Base-by-base conservation (phyloP, 2,329 filamentous ascomycete species). In the Phyllachora maydis region DNA sequence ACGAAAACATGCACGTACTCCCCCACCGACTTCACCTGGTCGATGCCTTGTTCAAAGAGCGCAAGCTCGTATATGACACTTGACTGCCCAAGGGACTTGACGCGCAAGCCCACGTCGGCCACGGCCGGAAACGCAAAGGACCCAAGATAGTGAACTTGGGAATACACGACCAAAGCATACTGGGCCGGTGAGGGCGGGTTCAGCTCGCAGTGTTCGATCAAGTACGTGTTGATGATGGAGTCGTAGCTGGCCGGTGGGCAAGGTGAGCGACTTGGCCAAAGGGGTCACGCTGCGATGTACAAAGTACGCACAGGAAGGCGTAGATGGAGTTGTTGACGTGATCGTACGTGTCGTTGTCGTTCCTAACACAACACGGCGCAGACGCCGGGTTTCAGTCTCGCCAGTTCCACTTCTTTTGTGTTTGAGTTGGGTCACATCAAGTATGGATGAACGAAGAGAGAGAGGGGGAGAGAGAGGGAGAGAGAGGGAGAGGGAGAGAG, bases 271-370 rank as follows among this genome's bases (percentile, higher is more conserved):
- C 7, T 18, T 18, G 16, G n/a, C 16, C 16, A 7, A 18, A 18
- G n/a, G 16, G 7, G n/a, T 7, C 7, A n/a, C 16, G 16, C 16
- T 7, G 7, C 6, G 19, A 9, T 6, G 19, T 11, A 9, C 19
- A 18, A n/a, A n/a, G n/a, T n/a, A n/a, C n/a, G n/a, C 45, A 71
- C 60, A 90, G 59, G 31, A 76, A 73, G 37, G 77, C 77, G 48
- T 92, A 92, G 25, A 88, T 61, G 19, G 71, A 76, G 42, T 91
- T 92, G 52, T 92, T 92, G 58, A 91, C 68, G 43, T 95, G 85
- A 30, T 78, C 63, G 47, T 88, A 92, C 77, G 90, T 88, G 52
- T 92, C 82, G 42, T 91, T 91, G 48, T 92, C 82, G 44, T 67
- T 71, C 79, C n/a, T n/a, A n/a, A n/a, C n/a, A n/a, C n/a, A n/a